Base-by-base conservation (phyloP, 306 rosid genomes). In the Lathyrus tuberosus region DNA sequence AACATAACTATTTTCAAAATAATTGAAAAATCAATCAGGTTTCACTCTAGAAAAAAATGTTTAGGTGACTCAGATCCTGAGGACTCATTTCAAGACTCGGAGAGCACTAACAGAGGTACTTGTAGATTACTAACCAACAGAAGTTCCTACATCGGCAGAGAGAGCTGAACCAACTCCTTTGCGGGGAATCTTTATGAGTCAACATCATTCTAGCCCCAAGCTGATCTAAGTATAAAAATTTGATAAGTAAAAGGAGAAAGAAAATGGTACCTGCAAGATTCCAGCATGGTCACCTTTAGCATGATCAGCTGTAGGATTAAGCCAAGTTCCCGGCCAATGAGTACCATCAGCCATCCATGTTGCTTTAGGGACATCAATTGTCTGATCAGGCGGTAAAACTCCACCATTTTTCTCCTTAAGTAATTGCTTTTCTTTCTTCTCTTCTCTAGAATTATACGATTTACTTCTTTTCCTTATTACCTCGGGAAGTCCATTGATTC, bases 271-370 rank as follows among this genome's bases (percentile, higher is more conserved):
- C 91, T 91, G 84, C 74, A 89, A 81, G 70, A 91, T 91, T 72
- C 97, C 95, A 8, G 97, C 97, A 77, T 91, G 97, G 80, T 91
- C 97, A 68, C 95, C 92, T 82, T 88, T 91, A 54, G 85, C 6
- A 42, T 88, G 97, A 61, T 88, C 97, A 12, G 92, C 65, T 0
- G 65, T 14, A 2, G 95, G 57, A 33, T 30, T 62, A 20, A 51
- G 77, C 97, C 97, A 91, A 5, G 95, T 91, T 24, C 96, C 96
- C 0, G 96, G 96, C 95, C 95, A 90, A 47, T 90, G 95, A 30
- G 96, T 90, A 16, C 95, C 97, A 52, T 91, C 97, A 10, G 97
- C 97, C 97, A 88, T 88, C 95, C 97, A 91, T 8, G 95, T 91
- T 10, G 95, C 90, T 79, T 83, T 83, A 12, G 78, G 16, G 73